Base-by-base conservation (phyloP, 2,329 filamentous ascomycete genomes). In the Tolypocladium album region DNA sequence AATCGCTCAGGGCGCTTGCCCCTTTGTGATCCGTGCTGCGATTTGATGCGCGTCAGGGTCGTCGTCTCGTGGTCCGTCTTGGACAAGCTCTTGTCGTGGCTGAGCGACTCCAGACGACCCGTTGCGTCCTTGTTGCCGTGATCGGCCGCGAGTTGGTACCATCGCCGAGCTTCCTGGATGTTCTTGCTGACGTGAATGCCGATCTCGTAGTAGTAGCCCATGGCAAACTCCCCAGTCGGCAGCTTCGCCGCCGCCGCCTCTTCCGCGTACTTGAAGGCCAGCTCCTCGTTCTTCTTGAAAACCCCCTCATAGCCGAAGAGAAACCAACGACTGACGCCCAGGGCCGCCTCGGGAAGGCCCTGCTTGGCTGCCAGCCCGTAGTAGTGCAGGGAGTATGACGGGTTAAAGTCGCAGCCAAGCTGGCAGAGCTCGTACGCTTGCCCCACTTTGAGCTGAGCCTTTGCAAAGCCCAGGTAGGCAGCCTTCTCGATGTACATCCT, bases 251-350 rank as follows among this genome's bases (percentile, higher is more conserved):
- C 80, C 11, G 94, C 93, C 13, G 94, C 94, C 65, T 93, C 85
- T 67, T 93, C 85, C 1, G 94, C 94, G 70, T 96, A 97, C 58
- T 86, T 88, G 74, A 90, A 99, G 8, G 94, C 93, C 56, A 97
- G 78, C 70, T 93, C 89, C 74, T 99, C 94, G 68, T 97, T 97
- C 80, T 97, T 97, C 62, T 90, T 84, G 70, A 99, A 97, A 8
- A 95, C 82, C 27, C 88, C 88, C 66, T 97, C 93, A 65, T 94
- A 92, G 3, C 94, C 94, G 69, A 96, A 97, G 36, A 99, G 81
- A 71, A 97, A 99, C 94, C 94, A 99, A 74, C 96, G 94, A 74
- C 93, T 97, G 62, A 99, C 92, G 36, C 93, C 92, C 75, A 99
- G 89, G 62, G 96, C 92, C 0, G 93, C 94, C 72, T 99, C 94